A percentile compares a stretch with the other conserved stretches of the same genome.
Evolutionary conservation across 1,284 basidiomycete species (phyloP).

Genomic region (Apiotrichum laibachii): DNA sequence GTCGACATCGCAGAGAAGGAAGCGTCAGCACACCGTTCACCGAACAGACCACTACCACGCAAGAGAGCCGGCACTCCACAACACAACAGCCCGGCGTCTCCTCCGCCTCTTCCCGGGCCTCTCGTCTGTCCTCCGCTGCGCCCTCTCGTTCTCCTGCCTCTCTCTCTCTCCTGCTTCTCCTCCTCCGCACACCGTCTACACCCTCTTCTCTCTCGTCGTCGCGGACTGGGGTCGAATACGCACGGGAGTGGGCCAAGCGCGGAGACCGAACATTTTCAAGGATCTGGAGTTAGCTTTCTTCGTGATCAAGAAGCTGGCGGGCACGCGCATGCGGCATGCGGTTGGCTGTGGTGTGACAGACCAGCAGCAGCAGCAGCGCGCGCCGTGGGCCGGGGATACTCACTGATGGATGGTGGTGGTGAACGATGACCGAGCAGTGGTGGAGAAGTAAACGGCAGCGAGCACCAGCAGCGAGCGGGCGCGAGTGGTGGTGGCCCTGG

Average conservation of each 20-base stretch:
- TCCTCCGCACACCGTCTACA: neutral
- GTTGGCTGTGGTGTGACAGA: too few species aligned
- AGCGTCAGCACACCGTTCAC: neutral
- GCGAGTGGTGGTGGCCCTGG: neutral
- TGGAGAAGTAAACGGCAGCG: neutral
- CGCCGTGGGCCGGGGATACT: neutral
- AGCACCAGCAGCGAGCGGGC: neutral
- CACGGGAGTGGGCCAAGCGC: conserved; percentile 49
- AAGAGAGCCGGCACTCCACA: too few species aligned
- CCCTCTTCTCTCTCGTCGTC: neutral
- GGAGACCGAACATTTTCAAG: conserved; percentile 46
- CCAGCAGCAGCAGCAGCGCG: too few species aligned
- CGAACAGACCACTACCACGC: neutral
- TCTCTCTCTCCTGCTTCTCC: neutral
- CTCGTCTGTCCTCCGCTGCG: neutral
- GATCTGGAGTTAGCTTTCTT: conserved; percentile 2
- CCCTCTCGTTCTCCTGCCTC: neutral
- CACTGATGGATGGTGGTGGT: neutral
- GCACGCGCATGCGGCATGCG: too few species aligned
- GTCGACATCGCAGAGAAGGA: too few species aligned
- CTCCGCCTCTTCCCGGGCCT: too few species aligned
- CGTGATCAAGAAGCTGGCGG: too few species aligned
- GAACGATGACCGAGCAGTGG: neutral
- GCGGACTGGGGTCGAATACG: conserved; percentile 13
- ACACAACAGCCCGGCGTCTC: too few species aligned